These are phyloP conservation scores for Cyclanthera cordifolia DNA, from an alignment of 306 rosid genomes.

Conservation along the genomic window DNA sequence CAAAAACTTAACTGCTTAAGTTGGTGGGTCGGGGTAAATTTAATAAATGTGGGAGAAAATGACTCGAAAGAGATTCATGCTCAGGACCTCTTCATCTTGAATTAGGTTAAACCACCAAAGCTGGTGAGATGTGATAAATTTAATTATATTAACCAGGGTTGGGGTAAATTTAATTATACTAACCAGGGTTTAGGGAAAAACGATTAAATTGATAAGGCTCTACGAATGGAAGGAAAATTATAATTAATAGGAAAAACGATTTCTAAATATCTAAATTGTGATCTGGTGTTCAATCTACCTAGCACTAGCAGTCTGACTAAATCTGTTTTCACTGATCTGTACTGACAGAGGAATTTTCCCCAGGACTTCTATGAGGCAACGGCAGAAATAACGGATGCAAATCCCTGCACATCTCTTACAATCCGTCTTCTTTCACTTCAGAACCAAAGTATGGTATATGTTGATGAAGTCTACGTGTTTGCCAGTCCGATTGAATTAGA, in stretches of 20 bases:
- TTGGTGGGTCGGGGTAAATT: too few relatives aligned
- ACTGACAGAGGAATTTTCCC: background rate
- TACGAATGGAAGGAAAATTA: background rate
- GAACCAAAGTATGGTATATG: slow-evolving; percentile 39
- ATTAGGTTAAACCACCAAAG: too few relatives aligned
- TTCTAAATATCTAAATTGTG: background rate
- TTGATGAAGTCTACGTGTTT: slow-evolving; percentile 75
- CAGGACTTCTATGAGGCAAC: slow-evolving; percentile 90
- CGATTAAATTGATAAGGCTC: too few relatives aligned
- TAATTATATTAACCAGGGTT: too few relatives aligned
- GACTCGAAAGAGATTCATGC: too few relatives aligned
- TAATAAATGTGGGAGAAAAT: too few relatives aligned
- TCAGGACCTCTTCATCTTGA: too few relatives aligned
- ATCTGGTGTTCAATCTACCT: background rate
- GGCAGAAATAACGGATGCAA: slow-evolving; percentile 56
- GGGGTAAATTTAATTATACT: too few relatives aligned
- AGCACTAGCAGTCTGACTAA: background rate
- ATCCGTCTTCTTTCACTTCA: slow-evolving; percentile 76
- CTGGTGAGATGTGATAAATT: too few relatives aligned
- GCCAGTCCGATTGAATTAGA: slow-evolving; percentile 63
- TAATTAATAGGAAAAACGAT: background rate
- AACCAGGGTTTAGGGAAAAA: too few relatives aligned
- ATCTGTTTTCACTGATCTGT: background rate
- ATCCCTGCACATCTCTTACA: slow-evolving; percentile 69
- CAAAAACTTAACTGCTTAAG: too few relatives aligned